Evolutionary conservation across 352 stramenopile genomes (phyloP).

Genomic region (Phytophthora ramorum): DNA sequence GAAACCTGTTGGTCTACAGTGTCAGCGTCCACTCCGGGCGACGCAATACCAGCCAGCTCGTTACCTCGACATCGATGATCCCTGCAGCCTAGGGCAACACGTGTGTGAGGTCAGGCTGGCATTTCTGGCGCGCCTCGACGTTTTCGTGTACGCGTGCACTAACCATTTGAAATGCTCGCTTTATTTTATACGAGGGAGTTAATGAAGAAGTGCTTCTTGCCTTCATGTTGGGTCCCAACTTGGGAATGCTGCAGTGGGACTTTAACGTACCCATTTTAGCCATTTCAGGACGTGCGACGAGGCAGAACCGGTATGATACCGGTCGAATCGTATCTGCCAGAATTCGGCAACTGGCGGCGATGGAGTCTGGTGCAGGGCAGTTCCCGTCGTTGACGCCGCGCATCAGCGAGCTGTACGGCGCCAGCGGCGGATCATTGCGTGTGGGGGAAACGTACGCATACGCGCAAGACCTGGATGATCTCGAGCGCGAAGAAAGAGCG

Average conservation of each 20-base stretch:
- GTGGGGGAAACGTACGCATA: conserved; percentile 58
- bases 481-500: conserved; percentile 65
- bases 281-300: conserved; percentile 21
- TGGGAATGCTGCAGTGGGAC: no score
- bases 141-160: conserved; percentile 12
- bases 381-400: conserved; percentile 50
- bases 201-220: conserved; percentile 17
- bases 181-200: conserved; percentile 34
- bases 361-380: conserved; percentile 23
- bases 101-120: neutral
- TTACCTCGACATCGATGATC: conserved; percentile 35
- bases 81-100: conserved; percentile 14
- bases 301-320: neutral
- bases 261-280: no score
- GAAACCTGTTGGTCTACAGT: conserved; percentile 76
- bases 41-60: conserved; percentile 60
- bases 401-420: conserved; percentile 71
- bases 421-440: conserved; percentile 44
- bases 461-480: conserved; percentile 52
- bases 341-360: no score
- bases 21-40: conserved; percentile 72
- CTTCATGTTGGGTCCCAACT: neutral
- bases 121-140: neutral
- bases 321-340: neutral
- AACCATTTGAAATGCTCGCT: conserved; percentile 5